Base-by-base conservation (phyloP, 352 stramenopile species). In the Achlya hypogyna region DNA sequence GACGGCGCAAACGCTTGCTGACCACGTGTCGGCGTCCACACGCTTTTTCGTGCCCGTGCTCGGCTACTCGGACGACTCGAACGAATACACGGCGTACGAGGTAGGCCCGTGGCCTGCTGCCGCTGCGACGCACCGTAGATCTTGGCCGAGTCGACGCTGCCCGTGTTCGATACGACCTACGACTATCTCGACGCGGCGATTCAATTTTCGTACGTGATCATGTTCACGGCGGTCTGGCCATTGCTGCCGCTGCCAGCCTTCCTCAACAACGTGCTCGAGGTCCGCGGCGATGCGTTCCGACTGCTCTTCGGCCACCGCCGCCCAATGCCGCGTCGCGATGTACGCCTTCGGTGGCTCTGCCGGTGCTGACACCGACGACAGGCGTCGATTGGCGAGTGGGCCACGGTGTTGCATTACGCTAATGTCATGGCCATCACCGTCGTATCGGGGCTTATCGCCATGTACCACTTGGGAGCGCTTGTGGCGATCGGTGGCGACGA, bases 161-260 rank as follows among this genome's bases (percentile, higher is more conserved):
- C 85, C 8, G 72, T 91, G 0, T 96, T 93, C 53, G 84, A 93
- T 45, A 84, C 86, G 28, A 84, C 88, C 70, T 72, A 90, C 42
- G 87, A 96, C 70, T 96, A 96, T 60, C 69, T 96, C 63, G 85
- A 93, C 69, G 82, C 86, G 10, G 89, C 82, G 62, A 93, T 96
- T 58, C 87, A 96, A 71, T 92, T 96, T 64, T 93, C 85, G 5
- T 96, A 94, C 67, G 79, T 96, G 54, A 74, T 93, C 70, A 96
- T 96, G 87, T 96, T 96, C 59, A 94, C 85, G 0, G 84, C 91
- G 8, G 87, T 93, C 58, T 96, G 87, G 87, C 85, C 85, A 12
- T 68, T 96, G 40, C 65, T 96, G 56, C 87, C 87, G 38, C 80
- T 94, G 38, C 84, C 85, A 28, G 87, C 87, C 25, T 92, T 91